Evolutionary conservation across 768 basidiomycete genomes (phyloP), one percentile per base, ranked within the genome.

Genomic region (Myochromella boudieri): DNA sequence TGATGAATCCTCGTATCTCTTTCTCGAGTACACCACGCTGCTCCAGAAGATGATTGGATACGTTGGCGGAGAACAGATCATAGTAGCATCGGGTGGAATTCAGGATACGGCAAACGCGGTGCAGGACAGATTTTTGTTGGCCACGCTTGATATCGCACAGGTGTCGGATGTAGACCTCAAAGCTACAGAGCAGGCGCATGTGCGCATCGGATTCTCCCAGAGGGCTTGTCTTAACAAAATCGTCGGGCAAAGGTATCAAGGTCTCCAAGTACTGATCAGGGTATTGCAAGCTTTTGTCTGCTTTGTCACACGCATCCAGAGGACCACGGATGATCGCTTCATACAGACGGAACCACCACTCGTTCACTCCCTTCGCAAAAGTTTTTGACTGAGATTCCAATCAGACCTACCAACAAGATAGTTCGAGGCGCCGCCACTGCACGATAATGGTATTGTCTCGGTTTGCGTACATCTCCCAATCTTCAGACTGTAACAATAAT

Each of bases 401-500:
- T 4, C 98, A 70, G 21, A 70, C 71, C 51, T 85, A 77, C 97
- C 97, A 99, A 44, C 85, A 91, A 4, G 86, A 75, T 9, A 99
- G 69, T 60, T 99, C 97, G 45, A 95, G 69, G 24, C 91, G 79
- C 44, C 97, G 76, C 97, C 97, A 98, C 8, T 82, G 78, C 38
- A 99, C 82, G 37, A 98, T 87, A 37, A 94, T 73, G 32, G 84
- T 84, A 59, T 93, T 97, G 33, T 87, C 84, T n/a, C 82, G 76
- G 66, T 92, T 94, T n/a, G 95, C 87, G 60, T 89, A 98, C 55
- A 84, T 83, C 62, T 99, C 93, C 97, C 97, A 99, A 59, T 98
- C 95, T 42, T 94, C 90, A 18, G 81, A 91, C 51, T 95, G 89
- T 38, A 85, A 58, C 2, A 98, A 68, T 6, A 99, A 71, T 53